Percentiles rank a stretch among this genome's conserved stretches.
Evolutionary conservation across 805 yeast species (phyloP).

Genomic region (Hanseniaspora osmophila): DNA sequence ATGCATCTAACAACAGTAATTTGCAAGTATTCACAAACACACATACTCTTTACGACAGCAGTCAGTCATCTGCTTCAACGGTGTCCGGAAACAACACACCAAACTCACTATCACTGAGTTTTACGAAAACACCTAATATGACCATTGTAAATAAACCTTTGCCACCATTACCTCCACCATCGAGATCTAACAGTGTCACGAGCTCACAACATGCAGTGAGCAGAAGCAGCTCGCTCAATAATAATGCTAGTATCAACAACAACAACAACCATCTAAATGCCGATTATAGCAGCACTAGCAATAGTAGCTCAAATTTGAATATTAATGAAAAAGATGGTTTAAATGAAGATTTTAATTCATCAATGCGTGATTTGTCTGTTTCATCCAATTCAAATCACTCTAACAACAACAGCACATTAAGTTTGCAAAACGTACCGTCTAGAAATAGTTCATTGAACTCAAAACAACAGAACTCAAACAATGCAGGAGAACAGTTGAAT

Average conservation of each 20-base stretch:
- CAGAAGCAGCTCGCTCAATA: neutral
- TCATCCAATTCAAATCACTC: neutral
- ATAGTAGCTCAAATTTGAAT: neutral
- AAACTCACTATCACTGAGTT: neutral
- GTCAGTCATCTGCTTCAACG: neutral
- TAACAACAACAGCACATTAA: neutral
- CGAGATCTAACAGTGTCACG: neutral
- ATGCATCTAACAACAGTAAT: neutral
- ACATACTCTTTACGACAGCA: too few relatives aligned
- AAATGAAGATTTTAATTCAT: neutral
- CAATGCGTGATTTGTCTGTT: neutral
- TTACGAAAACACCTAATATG: conserved; percentile 2
- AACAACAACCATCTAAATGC: too few relatives aligned
- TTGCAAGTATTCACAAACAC: too few relatives aligned
- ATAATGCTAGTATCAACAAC: neutral
- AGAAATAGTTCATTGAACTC: neutral
- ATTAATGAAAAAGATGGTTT: neutral
- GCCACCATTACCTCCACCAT: conserved; percentile 27
- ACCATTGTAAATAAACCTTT: conserved; percentile 24
- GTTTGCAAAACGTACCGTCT: neutral
- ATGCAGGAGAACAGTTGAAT: neutral
- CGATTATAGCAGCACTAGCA: too few relatives aligned
- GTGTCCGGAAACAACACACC: neutral
- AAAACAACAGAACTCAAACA: neutral
- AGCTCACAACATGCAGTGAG: neutral